Evolutionary conservation across 2,329 filamentous ascomycete species (phyloP).

Genomic region (Pleurostoma richardsiae): DNA sequence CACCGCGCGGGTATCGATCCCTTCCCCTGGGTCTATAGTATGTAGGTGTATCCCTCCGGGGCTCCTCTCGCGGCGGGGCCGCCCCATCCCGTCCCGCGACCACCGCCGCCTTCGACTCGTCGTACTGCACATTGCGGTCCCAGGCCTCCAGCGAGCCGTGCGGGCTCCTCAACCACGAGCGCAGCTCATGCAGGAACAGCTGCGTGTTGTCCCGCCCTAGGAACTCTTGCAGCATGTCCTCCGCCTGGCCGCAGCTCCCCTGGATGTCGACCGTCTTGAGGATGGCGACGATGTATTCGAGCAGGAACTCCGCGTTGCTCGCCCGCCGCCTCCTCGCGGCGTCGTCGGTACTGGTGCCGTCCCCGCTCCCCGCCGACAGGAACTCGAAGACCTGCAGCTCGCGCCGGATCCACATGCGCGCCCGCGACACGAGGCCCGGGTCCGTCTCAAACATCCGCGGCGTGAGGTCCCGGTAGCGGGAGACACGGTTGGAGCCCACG

Average conservation of each 20-base stretch:
- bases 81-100: too few species aligned
- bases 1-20: too few species aligned
- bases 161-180: slow-evolving; percentile 78
- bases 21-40: too few species aligned
- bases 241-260: slow-evolving; percentile 71
- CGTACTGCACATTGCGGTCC: slow-evolving; percentile 77
- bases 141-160: slow-evolving; percentile 67
- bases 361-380: slow-evolving; percentile 34
- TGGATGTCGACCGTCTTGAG: slow-evolving; percentile 79
- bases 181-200: slow-evolving; percentile 80
- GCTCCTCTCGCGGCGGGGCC: too few species aligned
- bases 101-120: slow-evolving; percentile 2
- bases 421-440: slow-evolving; percentile 65
- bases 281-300: slow-evolving; percentile 82
- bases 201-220: slow-evolving; percentile 67
- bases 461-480: slow-evolving; percentile 69
- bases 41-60: too few species aligned
- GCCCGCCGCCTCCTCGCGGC: slow-evolving; percentile 14
- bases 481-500: slow-evolving; percentile 75
- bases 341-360: slow-evolving; percentile 5
- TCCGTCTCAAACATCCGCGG: slow-evolving; percentile 61
- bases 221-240: slow-evolving; percentile 74
- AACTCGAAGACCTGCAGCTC: slow-evolving; percentile 83
- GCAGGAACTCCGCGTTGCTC: slow-evolving; percentile 74
- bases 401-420: slow-evolving; percentile 74